Conservation (phyloP, 352 stramenopile species). For the Phytophthora palmivora region DNA sequence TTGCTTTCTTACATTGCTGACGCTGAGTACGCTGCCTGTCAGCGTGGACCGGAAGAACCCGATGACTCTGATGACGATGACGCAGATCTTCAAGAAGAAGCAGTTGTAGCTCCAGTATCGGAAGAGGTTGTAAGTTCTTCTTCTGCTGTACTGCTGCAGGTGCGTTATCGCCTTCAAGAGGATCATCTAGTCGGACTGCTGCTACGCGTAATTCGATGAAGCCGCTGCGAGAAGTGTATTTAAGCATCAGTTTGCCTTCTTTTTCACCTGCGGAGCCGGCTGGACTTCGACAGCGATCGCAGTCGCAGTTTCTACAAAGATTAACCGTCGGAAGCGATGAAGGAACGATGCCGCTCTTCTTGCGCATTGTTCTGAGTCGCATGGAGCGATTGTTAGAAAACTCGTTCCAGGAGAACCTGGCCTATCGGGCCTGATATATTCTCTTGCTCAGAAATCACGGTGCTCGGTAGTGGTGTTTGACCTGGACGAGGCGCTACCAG, state of each 20-base stretch:
- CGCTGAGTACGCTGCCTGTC: constrained; percentile 79
- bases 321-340: constrained; percentile 22
- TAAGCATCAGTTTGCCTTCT: constrained; percentile 73
- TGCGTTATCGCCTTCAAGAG: constrained; percentile 20
- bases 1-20: constrained; percentile 87
- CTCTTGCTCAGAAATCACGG: constrained; percentile 68
- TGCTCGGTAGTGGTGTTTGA: constrained; percentile 68
- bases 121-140: constrained; percentile 4
- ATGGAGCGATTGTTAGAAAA: constrained; percentile 81
- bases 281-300: constrained; percentile 37
- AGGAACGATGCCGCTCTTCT: constrained; percentile 53
- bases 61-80: constrained; percentile 71
- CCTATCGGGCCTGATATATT: constrained; percentile 80
- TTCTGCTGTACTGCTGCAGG: constrained; percentile 12
- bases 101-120: constrained; percentile 7
- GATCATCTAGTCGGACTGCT: constrained; percentile 54
- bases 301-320: constrained; percentile 24
- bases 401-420: constrained; percentile 85
- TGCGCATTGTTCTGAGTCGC: constrained; percentile 79
- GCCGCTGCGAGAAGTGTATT: constrained; percentile 65
- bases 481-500: constrained; percentile 43
- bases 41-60: constrained; percentile 48
- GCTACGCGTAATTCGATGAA: constrained; percentile 72
- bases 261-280: constrained; percentile 64
- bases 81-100: constrained; percentile 39